Percentiles rank a stretch among this genome's conserved stretches.
Conservation (phyloP, 2,329 filamentous ascomycete species). For the Botryotinia narcissicola region DNA sequence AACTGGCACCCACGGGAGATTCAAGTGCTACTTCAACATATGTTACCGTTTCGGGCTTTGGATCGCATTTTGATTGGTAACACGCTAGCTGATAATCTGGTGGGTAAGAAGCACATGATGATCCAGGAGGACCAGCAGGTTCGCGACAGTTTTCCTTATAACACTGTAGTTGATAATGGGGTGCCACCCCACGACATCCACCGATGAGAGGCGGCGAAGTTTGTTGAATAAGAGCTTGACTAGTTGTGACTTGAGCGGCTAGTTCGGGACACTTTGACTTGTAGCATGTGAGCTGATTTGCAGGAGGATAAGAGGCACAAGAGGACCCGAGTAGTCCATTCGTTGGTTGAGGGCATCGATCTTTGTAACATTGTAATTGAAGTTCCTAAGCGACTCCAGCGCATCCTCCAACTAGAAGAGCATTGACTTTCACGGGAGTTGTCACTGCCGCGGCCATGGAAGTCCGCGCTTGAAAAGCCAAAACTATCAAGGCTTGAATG, state of each 20-base stretch:
- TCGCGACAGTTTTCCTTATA: background rate
- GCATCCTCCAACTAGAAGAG: background rate
- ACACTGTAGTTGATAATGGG: background rate
- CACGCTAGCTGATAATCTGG: background rate
- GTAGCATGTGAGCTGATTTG: background rate
- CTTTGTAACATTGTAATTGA: background rate
- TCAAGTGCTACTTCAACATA: background rate
- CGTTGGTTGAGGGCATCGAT: background rate
- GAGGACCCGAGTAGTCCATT: background rate
- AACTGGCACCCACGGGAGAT: background rate
- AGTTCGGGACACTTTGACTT: background rate
- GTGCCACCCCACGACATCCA: background rate
- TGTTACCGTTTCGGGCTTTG: background rate
- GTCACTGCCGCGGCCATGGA: background rate
- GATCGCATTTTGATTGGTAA: background rate
- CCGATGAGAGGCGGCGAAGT: background rate
- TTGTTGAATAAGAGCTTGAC: background rate
- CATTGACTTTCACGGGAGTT: background rate
- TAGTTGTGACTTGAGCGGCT: background rate
- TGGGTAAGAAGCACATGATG: constrained; percentile 1
- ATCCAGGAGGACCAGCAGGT: background rate
- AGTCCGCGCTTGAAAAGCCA: too few relatives aligned
- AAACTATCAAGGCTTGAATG: background rate
- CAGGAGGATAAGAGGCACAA: background rate
- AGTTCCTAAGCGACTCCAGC: background rate